Conservation (phyloP, 2,329 filamentous ascomycete species). For the Fonsecaea erecta region DNA sequence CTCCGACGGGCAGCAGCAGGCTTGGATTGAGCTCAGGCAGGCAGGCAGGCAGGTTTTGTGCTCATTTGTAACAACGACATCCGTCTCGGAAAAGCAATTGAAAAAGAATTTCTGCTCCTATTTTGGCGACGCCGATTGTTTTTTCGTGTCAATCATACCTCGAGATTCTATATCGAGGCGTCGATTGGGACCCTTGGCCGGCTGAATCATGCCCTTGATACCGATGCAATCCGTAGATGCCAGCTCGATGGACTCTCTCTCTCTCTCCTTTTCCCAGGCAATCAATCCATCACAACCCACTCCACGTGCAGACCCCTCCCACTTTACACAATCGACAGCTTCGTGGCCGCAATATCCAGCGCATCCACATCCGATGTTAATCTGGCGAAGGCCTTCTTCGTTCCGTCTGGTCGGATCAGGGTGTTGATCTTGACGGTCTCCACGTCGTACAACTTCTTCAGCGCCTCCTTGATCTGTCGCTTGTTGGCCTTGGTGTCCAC, state of each 20-base stretch:
- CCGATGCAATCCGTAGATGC: constrained; percentile 2
- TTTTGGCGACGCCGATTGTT: constrained; percentile 6
- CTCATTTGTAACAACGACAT: constrained; percentile 16
- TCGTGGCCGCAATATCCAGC: constrained; percentile 98
- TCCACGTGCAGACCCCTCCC: constrained; percentile 7
- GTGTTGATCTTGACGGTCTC: constrained; percentile 99
- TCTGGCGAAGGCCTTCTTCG: constrained; percentile 98
- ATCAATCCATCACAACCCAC: background rate
- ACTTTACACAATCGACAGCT: constrained; percentile 89
- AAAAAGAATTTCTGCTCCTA: constrained; percentile 30
- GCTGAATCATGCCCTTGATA: constrained; percentile 32
- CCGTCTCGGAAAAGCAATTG: constrained; percentile 16
- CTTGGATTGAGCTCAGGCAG: background rate
- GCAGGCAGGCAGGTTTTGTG: constrained; percentile 1
- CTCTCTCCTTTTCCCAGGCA: background rate
- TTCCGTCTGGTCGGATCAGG: constrained; percentile 90
- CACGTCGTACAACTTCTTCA: constrained; percentile 99
- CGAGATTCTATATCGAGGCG: constrained; percentile 42
- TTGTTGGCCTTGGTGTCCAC: constrained; percentile 98
- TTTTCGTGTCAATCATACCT: constrained; percentile 41
- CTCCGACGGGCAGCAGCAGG: background rate
- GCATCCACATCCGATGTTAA: constrained; percentile 96
- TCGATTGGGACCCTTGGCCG: constrained; percentile 18
- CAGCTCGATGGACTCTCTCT: background rate
- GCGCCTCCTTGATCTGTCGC: constrained; percentile 95